Evolutionary conservation across 1,284 basidiomycete species (phyloP).

Genomic region (Puccinia coronata): DNA sequence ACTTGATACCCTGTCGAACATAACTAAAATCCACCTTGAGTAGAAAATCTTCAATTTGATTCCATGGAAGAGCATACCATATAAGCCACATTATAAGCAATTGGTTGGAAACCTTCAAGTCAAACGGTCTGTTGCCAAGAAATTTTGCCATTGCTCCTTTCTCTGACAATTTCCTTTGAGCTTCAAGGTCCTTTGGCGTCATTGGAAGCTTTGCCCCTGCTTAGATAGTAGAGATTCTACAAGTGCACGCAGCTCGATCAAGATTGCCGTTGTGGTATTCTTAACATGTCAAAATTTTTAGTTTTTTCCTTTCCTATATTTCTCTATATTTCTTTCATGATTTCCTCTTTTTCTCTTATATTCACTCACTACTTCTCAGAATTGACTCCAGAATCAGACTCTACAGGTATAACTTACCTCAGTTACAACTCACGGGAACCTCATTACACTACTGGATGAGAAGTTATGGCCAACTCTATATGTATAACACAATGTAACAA

Average conservation of each 20-base stretch:
- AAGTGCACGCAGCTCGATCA: background rate
- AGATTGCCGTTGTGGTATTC: background rate
- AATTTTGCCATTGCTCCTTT: background rate
- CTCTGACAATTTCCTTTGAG: background rate
- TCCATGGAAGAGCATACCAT: conserved; percentile 3
- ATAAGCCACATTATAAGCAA: background rate
- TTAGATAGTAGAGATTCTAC: background rate
- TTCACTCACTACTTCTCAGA: no score
- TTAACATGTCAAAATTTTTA: no score
- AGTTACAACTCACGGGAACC: no score
- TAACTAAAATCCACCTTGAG: background rate
- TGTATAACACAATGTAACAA: no score
- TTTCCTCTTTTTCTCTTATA: no score
- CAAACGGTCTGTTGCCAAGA: background rate
- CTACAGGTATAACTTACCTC: no score
- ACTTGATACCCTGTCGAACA: background rate
- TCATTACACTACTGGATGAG: no score
- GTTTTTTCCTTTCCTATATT: no score
- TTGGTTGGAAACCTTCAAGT: background rate
- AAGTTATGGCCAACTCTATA: no score
- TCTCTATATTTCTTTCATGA: no score
- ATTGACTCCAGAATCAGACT: no score
- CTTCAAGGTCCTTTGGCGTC: background rate
- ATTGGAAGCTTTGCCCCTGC: background rate
- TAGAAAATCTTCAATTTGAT: background rate